Base-by-base conservation (phyloP, 495 filamentous ascomycete species). In the Hypomontagnella submonticulosa region DNA sequence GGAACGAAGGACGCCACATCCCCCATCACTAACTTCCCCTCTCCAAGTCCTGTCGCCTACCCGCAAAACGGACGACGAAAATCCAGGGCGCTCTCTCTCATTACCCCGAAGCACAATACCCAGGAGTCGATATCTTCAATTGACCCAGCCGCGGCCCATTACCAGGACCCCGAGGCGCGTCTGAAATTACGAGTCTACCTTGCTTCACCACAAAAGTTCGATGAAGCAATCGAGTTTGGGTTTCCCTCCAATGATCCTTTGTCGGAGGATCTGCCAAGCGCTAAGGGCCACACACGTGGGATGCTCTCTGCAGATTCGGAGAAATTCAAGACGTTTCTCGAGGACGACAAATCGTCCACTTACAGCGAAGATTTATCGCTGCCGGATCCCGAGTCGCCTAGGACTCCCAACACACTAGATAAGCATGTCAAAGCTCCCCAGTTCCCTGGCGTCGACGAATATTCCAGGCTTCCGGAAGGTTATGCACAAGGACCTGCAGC, bases 211-310 rank as follows among this genome's bases (percentile, higher is more conserved):
- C 91, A 97, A 63, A 97, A 96, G 72, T 97, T 97, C 60, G 95
- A 98, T 70, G 93, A 97, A 78, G 93, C 92, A 1, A 84, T 97
- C 52, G 91, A 95, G 71, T 97, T 95, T 77, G 93, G 94, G 4
- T 97, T 97, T 65, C 92, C 93, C 0, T 87, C 91, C 13, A 84
- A 77, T 30, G 77, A 82, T 36, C 70, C 71, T 2, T 59, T 77
- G 19, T 71, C 74, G 0, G 71, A 52, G 5, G 52, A 70, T 55
- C 23, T 50, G 0, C 44, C 69, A 0, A 34, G 56, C 46, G 50
- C 52, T 1, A 38, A 59, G 40, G 57, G 53, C 0, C 72, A 70
- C 16, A 67, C 71, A 19, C 72, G 63, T 40, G 71, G 67, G 12
- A 70, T 71, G 19, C 59, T 62, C 8, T 73, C 76, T 27, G 67